Evolutionary conservation across 1,139 yeast genomes (phyloP).

Genomic region (Geotrichum citri-aurantii): DNA sequence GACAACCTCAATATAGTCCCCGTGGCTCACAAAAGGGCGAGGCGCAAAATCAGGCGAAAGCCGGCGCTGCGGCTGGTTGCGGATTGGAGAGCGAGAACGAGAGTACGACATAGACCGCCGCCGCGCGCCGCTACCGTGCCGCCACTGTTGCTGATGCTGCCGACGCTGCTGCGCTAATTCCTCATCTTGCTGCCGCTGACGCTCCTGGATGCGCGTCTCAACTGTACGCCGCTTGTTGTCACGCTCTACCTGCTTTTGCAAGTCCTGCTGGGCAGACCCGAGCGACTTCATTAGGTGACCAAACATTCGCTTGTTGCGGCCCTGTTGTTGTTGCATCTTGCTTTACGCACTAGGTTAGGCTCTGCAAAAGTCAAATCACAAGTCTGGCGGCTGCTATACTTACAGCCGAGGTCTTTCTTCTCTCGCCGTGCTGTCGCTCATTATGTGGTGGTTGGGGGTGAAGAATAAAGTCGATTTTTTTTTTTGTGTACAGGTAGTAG

Average conservation of each 20-base stretch:
- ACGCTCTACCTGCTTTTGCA: not conserved
- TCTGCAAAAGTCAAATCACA: not conserved
- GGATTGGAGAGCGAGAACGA: conserved; percentile 1
- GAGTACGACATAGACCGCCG: not conserved
- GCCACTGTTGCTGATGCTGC: not conserved
- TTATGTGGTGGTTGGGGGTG: not conserved
- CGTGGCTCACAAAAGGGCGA: not conserved
- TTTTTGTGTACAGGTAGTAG: not conserved
- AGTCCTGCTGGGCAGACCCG: conserved; percentile 2
- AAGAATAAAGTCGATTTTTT: not conserved
- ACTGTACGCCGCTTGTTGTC: conserved; percentile 13
- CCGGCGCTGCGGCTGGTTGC: not conserved
- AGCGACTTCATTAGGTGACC: conserved; percentile 16
- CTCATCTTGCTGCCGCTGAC: conserved; percentile 2
- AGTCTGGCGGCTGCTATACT: not conserved
- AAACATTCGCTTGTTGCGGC: conserved; percentile 16
- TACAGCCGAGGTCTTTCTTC: not conserved
- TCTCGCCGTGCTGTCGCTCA: not conserved
- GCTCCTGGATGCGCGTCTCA: conserved; percentile 13
- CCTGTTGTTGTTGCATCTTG: not conserved
- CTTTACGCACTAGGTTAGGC: not conserved
- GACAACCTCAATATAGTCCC: not conserved
- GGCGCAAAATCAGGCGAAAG: not conserved
- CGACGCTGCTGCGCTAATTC: not conserved
- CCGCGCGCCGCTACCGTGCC: not conserved